Conservation (phyloP, 2,329 filamentous ascomycete genomes). For the Aspergillus sp. region DNA sequence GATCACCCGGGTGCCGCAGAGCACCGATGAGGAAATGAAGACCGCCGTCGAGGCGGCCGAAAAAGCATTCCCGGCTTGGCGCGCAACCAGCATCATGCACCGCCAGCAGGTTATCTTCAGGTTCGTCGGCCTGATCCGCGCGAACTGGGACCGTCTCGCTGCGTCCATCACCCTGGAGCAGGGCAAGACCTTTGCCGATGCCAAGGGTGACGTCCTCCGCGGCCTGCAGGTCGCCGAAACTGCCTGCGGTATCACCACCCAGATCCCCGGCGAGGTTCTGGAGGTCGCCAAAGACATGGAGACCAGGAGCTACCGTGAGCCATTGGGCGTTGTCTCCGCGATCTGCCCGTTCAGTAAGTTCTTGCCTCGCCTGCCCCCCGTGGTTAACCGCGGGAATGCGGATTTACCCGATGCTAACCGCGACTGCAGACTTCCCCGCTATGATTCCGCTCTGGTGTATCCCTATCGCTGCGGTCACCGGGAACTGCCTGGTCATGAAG, state of each 20-base stretch:
- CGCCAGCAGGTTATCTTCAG: conserved; percentile 60
- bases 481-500: conserved; percentile 57
- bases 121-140: conserved; percentile 52
- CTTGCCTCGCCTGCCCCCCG: background rate
- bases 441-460: conserved; percentile 64
- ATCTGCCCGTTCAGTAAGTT: conserved; percentile 57
- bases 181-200: conserved; percentile 60
- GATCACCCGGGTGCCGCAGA: conserved; percentile 56
- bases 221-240: conserved; percentile 59
- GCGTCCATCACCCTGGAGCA: conserved; percentile 59
- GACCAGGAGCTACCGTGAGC: conserved; percentile 56
- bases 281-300: conserved; percentile 64
- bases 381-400: background rate
- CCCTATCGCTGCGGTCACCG: conserved; percentile 55
- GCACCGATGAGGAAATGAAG: conserved; percentile 54
- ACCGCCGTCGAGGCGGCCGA: conserved; percentile 54
- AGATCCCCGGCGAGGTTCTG: conserved; percentile 56
- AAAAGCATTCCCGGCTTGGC: conserved; percentile 56
- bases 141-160: conserved; percentile 57
- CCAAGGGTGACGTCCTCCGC: conserved; percentile 56
- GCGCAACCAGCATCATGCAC: conserved; percentile 49
- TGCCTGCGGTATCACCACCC: conserved; percentile 57
- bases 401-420: conserved; percentile 11
- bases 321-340: conserved; percentile 54
- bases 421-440: conserved; percentile 51